Evolutionary conservation across 106 monocot species (phyloP).

Genomic region (Hemerocallis citrina): DNA sequence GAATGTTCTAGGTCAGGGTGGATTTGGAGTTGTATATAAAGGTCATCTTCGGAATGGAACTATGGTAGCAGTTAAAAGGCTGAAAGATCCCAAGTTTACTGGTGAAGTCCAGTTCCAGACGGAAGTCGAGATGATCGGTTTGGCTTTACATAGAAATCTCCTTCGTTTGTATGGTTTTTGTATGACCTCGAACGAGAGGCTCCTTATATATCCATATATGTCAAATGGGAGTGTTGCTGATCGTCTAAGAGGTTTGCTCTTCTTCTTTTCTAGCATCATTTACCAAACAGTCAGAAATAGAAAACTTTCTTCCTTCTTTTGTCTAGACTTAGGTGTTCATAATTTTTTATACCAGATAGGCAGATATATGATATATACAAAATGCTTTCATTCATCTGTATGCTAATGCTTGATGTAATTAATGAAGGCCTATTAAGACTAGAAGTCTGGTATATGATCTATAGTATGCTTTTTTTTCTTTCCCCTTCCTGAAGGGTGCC

Average conservation of each 20-base stretch:
- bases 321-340: too few relatives aligned
- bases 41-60: slow-evolving; percentile 66
- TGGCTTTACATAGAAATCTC: slow-evolving; percentile 89
- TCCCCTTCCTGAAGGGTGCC: background rate
- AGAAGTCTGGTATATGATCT: background rate
- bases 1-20: slow-evolving; percentile 91
- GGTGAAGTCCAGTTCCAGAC: slow-evolving; percentile 97
- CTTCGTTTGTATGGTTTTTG: slow-evolving; percentile 85
- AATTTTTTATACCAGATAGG: too few relatives aligned
- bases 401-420: background rate
- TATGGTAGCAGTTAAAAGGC: slow-evolving; percentile 71
- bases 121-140: slow-evolving; percentile 98
- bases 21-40: slow-evolving; percentile 92
- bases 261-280: background rate
- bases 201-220: slow-evolving; percentile 95
- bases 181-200: slow-evolving; percentile 73
- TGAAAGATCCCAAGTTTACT: slow-evolving; percentile 89
- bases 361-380: background rate
- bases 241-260: slow-evolving; percentile 68
- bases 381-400: background rate
- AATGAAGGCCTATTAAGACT: background rate
- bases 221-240: slow-evolving; percentile 97
- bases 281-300: background rate
- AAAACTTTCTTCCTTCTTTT: too few relatives aligned
- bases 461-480: background rate